Percentiles rank a stretch among this genome's conserved stretches.
These are phyloP conservation scores for Fragilariopsis cylindrus DNA, from an alignment of 108 stramenopile genomes.

Conservation along the genomic window DNA sequence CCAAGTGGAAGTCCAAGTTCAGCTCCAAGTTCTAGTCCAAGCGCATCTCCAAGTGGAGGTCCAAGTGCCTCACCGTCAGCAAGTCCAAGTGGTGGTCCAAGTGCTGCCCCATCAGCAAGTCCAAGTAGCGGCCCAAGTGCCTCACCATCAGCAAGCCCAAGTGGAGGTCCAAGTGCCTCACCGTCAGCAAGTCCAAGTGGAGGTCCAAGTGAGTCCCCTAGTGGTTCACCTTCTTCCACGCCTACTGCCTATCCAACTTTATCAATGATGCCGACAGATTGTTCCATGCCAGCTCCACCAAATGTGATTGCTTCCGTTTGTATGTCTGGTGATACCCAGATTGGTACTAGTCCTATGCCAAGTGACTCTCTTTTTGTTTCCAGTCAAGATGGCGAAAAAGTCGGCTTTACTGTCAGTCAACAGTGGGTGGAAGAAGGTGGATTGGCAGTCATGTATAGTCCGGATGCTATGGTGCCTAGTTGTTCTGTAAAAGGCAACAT, in stretches of 20 bases:
- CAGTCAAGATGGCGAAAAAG: neutral
- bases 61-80: neutral
- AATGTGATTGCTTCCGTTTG: slow-evolving; percentile 3
- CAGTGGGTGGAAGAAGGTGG: neutral
- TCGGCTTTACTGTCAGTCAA: neutral
- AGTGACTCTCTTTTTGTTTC: neutral
- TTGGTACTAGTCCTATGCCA: slow-evolving; percentile 6
- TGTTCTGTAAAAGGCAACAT: neutral
- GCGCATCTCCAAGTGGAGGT: neutral
- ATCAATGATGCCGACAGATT: slow-evolving; percentile 8
- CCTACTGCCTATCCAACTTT: slow-evolving; percentile 15
- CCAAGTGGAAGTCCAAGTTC: no score
- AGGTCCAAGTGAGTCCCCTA: slow-evolving; percentile 4
- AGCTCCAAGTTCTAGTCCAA: no score
- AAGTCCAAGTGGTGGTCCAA: slow-evolving; percentile 2
- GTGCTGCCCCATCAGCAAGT: neutral
- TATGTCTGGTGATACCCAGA: neutral
- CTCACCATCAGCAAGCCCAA: slow-evolving; percentile 9
- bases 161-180: neutral
- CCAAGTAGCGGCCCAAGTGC: neutral
- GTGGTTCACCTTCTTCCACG: neutral
- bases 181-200: neutral
- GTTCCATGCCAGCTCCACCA: slow-evolving; percentile 4
- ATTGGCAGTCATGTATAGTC: neutral
- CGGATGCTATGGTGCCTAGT: neutral